Conservation (phyloP, 1,284 basidiomycete genomes). For the Sanghuangporus baumii region DNA sequence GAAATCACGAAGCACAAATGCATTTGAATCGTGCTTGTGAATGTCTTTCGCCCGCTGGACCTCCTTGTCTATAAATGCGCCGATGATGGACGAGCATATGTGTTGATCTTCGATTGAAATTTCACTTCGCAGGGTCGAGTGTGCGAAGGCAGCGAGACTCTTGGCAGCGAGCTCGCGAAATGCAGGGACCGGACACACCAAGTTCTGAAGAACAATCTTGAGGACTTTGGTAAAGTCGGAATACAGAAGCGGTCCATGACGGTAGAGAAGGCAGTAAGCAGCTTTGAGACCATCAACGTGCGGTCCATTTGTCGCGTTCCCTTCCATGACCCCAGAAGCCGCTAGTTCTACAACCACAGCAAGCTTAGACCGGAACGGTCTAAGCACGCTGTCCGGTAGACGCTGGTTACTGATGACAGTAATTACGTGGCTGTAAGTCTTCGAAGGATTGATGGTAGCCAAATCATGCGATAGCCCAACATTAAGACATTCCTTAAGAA, state of each 20-base stretch:
- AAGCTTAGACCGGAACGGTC: not conserved
- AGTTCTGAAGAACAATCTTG: not conserved
- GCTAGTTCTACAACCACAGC: not conserved
- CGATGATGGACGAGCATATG: slow-evolving; percentile 1
- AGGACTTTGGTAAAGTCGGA: slow-evolving; percentile 5
- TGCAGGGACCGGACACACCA: slow-evolving; percentile 1
- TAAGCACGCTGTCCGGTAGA: not conserved
- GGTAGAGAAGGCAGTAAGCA: not conserved
- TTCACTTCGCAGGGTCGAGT: not conserved
- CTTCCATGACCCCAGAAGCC: slow-evolving; percentile 2
- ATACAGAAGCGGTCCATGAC: slow-evolving; percentile 1
- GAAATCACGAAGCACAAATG: not conserved
- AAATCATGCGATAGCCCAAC: slow-evolving; percentile 4
- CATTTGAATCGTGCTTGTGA: not conserved
- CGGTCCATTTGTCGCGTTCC: not conserved
- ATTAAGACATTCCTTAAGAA: slow-evolving; percentile 4
- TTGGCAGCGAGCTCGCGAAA: slow-evolving; percentile 6
- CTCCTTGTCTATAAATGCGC: slow-evolving; percentile 12
- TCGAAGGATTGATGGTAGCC: slow-evolving; percentile 3
- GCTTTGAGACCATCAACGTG: slow-evolving; percentile 8
- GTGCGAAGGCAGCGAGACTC: slow-evolving; percentile 5
- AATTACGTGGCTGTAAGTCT: slow-evolving; percentile 9
- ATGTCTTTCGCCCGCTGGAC: not conserved
- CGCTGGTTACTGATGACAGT: slow-evolving; percentile 1
- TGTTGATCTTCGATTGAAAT: not conserved